Conservation (phyloP, 192 early-diverging fungal genomes). For the Coemansia sp. region DNA sequence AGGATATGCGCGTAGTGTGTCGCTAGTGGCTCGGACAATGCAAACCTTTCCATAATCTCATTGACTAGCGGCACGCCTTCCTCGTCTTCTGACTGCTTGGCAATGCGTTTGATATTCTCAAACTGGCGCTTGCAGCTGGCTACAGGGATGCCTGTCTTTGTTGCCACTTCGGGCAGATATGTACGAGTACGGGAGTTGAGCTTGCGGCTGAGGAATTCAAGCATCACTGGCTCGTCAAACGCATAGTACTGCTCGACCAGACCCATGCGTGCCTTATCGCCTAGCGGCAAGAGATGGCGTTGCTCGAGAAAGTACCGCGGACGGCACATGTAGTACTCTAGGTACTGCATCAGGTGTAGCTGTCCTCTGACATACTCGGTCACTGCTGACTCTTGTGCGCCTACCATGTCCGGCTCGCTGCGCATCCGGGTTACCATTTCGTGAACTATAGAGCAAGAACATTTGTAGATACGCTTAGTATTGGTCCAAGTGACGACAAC, state of each 20-base stretch:
- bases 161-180: slow-evolving; percentile 25
- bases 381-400: slow-evolving; percentile 14
- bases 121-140: slow-evolving; percentile 50
- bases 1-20: slow-evolving; percentile 28
- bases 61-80: slow-evolving; percentile 49
- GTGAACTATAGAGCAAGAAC: slow-evolving; percentile 2
- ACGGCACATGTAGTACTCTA: slow-evolving; percentile 29
- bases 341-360: slow-evolving; percentile 29
- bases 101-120: slow-evolving; percentile 69
- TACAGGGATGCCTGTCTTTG: slow-evolving; percentile 20
- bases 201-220: slow-evolving; percentile 32
- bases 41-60: slow-evolving; percentile 37
- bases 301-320: slow-evolving; percentile 37
- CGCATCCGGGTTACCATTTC: slow-evolving; percentile 20
- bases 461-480: background rate
- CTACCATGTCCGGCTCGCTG: slow-evolving; percentile 25
- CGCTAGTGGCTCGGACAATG: slow-evolving; percentile 19
- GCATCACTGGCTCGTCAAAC: slow-evolving; percentile 36
- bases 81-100: slow-evolving; percentile 61
- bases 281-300: slow-evolving; percentile 22
- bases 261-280: slow-evolving; percentile 18
- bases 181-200: slow-evolving; percentile 34
- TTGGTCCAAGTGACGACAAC: background rate
- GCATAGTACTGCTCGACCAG: slow-evolving; percentile 29
- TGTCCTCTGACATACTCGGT: slow-evolving; percentile 32